Evolutionary conservation across 441 rosid genomes (phyloP).

Genomic region (Euphorbia schlechtendalii): DNA sequence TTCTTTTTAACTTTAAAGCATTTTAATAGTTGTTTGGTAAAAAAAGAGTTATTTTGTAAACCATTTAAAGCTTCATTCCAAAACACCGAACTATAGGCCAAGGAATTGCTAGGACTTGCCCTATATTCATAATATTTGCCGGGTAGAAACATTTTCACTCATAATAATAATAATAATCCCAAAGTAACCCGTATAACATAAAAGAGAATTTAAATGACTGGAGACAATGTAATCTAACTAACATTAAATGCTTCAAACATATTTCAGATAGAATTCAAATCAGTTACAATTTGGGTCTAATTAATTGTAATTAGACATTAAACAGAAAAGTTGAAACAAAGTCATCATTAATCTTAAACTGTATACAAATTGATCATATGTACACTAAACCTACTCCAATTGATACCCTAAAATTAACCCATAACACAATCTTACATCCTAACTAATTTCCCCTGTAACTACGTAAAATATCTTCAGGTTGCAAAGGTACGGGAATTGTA

Average conservation of each 20-base stretch:
- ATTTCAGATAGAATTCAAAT: not conserved
- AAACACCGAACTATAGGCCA: no score
- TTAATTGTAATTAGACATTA: not conserved
- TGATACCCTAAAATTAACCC: not conserved
- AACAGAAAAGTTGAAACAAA: slow-evolving; percentile 1
- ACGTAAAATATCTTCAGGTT: slow-evolving; percentile 49
- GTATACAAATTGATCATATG: slow-evolving; percentile 25
- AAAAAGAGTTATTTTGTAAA: no score
- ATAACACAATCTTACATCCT: not conserved
- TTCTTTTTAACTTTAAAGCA: no score
- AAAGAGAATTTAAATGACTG: no score
- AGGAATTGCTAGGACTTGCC: no score
- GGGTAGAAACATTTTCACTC: no score
- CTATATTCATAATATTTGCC: no score
- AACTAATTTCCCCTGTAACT: slow-evolving; percentile 39
- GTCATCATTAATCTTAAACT: slow-evolving; percentile 16
- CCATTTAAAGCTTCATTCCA: no score
- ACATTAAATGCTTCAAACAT: not conserved
- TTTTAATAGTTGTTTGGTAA: no score
- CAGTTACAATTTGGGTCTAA: not conserved
- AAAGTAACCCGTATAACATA: no score
- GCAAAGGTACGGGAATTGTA: slow-evolving; percentile 36
- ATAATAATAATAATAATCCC: no score
- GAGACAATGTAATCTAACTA: no score
- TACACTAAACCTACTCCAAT: slow-evolving; percentile 14